Base-by-base conservation (phyloP, 331 rosid species). In the Cydonia oblonga region DNA sequence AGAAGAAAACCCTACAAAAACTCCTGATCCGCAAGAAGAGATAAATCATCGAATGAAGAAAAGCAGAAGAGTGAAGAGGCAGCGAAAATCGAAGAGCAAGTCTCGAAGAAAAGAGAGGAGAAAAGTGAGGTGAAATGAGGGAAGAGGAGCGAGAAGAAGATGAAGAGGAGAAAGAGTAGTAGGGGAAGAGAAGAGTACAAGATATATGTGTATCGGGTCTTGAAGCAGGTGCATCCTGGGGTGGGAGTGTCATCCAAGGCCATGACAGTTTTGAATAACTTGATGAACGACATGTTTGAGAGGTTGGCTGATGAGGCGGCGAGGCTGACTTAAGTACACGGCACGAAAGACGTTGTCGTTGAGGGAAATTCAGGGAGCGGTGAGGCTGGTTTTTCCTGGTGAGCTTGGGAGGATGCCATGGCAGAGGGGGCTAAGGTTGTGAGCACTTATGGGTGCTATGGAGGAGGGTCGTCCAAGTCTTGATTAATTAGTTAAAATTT, bases 231-330 rank as follows among this genome's bases (percentile, higher is more conserved):
- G 51, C 98, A 92, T 18, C 98, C 96, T 8, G 90, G 78, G 5
- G 46, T 88, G 84, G 90, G 84, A 4, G 77, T 88, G 16, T 84
- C 96, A 2, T 81, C 84, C 0, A 76, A 85, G 66, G 84, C 87
- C 51, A 87, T 88, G 96, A 74, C 78, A 2, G 25, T 85, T 26
- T 20, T 92, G 13, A 85, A 88, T 79, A 92, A 87, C 64, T 72
- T 86, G 53, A 90, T 92, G 92, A 75, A 66, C 49, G 98, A 92
- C 80, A 85, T 92, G 92, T 88, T 90, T 73, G 92, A 88, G 75
- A 83, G 88, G 75, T 76, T 92, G 9, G 91, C 87, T 1, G 63
- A 22, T 28, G 92, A 90, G 54, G 96, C 96, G 24, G 26, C 86
- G 0, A 81, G 35, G 71, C 76, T 92, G 58, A 72, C 70, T 1